A percentile compares a stretch with the other conserved stretches of the same genome.
Conservation (phyloP, 768 basidiomycete genomes). For the Phylloporus scabripes region DNA sequence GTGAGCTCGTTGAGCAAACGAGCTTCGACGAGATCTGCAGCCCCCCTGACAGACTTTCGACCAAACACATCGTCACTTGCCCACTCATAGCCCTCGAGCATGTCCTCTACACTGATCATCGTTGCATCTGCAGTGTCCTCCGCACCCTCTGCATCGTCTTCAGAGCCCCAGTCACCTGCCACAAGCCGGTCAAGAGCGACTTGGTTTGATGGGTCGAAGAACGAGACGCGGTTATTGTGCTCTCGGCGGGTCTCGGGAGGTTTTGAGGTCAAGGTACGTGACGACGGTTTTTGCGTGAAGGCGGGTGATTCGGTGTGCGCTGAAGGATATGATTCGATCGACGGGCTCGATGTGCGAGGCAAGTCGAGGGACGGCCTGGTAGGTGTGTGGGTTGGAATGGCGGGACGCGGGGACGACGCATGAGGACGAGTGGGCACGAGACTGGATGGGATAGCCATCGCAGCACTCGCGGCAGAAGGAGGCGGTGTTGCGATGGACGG, state of each 20-base stretch:
- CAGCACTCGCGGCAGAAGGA: slow-evolving; percentile 23
- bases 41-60: slow-evolving; percentile 58
- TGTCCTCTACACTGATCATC: slow-evolving; percentile 91
- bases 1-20: slow-evolving; percentile 82
- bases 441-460: slow-evolving; percentile 20
- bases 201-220: slow-evolving; percentile 79
- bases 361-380: slow-evolving; percentile 18
- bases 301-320: slow-evolving; percentile 17
- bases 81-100: slow-evolving; percentile 99
- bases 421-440: slow-evolving; percentile 22
- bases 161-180: slow-evolving; percentile 37
- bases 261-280: slow-evolving; percentile 27
- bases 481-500: slow-evolving; percentile 42
- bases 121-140: slow-evolving; percentile 78
- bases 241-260: slow-evolving; percentile 41
- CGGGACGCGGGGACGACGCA: slow-evolving; percentile 22
- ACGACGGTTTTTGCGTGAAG: slow-evolving; percentile 21
- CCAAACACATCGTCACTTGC: slow-evolving; percentile 73
- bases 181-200: slow-evolving; percentile 66
- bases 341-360: slow-evolving; percentile 15
- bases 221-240: slow-evolving; percentile 73
- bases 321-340: slow-evolving; percentile 9
- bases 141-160: slow-evolving; percentile 51
- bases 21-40: slow-evolving; percentile 90
- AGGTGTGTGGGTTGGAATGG: slow-evolving; percentile 9